Evolutionary conservation across 345 rosid genomes (phyloP), one percentile per base, ranked within the genome.

Genomic region (Anacardium occidentale): DNA sequence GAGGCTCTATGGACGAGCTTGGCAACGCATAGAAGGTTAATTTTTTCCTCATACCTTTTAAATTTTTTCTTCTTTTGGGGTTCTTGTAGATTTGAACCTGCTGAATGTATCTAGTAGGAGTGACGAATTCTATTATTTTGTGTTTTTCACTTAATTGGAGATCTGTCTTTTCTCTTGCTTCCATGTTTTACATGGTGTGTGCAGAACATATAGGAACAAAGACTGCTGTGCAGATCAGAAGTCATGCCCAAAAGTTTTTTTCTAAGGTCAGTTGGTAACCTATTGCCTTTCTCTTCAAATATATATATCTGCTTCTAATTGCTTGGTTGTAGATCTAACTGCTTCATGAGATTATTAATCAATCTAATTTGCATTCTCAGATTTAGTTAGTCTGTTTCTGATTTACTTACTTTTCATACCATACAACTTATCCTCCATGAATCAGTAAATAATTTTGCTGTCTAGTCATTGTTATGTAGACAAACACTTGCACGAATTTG

Each of bases 171-270:
- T 78, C 62, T 85, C 68, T 66, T 78, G 56, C 51, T 66, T 68
- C 44, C 62, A 61, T 73, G 52, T 54, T 66, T 66, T 13, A 78
- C 62, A 79, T 75, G 84, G 79, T 78, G 25, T 70, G 61, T 75
- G 83, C 96, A 95, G 99, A 92, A 81, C 98, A 95, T 82, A 85
- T 94, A 68, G 98, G 98, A 66, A 92, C 98, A 57, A 94, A 94
- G 85, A 94, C 92, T 77, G 97, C 97, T 55, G 97, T 94, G 80
- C 98, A 94, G 83, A 94, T 94, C 80, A 86, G 98, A 80, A 94
- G 98, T 79, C 98, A 94, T 81, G 98, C 98, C 21, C 98, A 94
- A 81, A 91, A 91, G 79, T 94, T 94, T 80, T 94, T 94, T 82
- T 87, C 92, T 59, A 94, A 89, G 91, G 97, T 89, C 76, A 75